Evolutionary conservation across 176 grass and related monocot genomes (phyloP).

Genomic region (Carex littledalei): DNA sequence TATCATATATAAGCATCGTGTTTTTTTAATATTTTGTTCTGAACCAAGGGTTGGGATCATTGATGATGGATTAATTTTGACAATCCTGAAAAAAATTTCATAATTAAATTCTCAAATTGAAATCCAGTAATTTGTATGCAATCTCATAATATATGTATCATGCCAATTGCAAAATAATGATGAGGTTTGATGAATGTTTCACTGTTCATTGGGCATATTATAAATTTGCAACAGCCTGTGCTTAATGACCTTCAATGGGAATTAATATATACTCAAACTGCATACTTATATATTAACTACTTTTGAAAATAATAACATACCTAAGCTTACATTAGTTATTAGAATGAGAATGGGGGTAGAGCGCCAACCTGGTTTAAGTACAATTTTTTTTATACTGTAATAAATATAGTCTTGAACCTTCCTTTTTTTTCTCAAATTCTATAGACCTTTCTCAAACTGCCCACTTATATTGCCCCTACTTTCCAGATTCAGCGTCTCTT

Average conservation of each 20-base stretch:
- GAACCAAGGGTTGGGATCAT: too few relatives aligned
- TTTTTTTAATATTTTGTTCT: too few relatives aligned
- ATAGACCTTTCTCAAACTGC: neutral
- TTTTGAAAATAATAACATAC: neutral
- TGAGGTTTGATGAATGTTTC: too few relatives aligned
- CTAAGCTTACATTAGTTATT: neutral
- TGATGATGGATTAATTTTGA: too few relatives aligned
- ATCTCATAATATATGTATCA: too few relatives aligned
- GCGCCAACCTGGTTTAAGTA: neutral
- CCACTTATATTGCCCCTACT: neutral
- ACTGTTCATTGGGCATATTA: too few relatives aligned
- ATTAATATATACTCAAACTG: neutral
- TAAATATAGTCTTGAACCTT: neutral
- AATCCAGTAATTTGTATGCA: too few relatives aligned
- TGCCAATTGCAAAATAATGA: too few relatives aligned
- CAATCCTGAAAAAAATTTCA: too few relatives aligned
- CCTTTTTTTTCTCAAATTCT: neutral
- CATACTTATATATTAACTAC: neutral
- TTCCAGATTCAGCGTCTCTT: conserved; percentile 79
- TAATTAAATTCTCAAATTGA: too few relatives aligned
- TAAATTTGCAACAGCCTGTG: neutral
- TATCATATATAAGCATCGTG: neutral
- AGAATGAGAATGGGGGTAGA: neutral
- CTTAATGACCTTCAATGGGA: neutral
- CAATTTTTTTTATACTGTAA: neutral